A percentile compares a stretch with the other conserved stretches of the same genome.
Evolutionary conservation across 1,139 yeast species (phyloP).

Genomic region (Saccharomyces pastorianus): DNA sequence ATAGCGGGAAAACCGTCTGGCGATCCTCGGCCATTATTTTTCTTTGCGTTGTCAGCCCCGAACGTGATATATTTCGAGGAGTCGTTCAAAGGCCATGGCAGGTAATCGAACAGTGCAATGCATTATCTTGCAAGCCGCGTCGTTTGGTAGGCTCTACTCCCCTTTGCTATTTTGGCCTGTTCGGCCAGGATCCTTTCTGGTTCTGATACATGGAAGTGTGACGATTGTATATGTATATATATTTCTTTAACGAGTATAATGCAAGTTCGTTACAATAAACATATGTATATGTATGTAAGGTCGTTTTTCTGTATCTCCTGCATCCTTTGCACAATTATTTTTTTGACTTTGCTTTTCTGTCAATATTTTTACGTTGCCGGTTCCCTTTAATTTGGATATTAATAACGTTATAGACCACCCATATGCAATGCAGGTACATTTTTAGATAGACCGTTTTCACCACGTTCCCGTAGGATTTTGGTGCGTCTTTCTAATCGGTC

Average conservation of each 20-base stretch:
- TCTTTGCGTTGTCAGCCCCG: not conserved
- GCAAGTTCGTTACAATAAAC: not conserved
- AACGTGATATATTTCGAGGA: not conserved
- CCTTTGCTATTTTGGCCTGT: not conserved
- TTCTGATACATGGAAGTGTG: not conserved
- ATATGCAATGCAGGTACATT: conserved; percentile 31
- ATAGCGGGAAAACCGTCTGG: not conserved
- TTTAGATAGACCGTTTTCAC: conserved; percentile 23
- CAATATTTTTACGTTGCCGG: not conserved
- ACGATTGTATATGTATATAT: not conserved
- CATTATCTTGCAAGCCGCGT: not conserved
- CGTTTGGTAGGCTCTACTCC: not conserved
- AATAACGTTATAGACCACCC: conserved; percentile 25
- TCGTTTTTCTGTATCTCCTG: not conserved
- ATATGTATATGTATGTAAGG: not conserved
- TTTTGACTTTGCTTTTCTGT: not conserved
- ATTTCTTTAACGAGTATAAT: not conserved
- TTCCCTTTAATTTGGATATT: not conserved
- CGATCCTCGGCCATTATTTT: not conserved
- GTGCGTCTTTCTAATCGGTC: conserved; percentile 30
- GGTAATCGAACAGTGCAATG: not conserved
- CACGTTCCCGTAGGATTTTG: conserved; percentile 22
- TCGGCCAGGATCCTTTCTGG: not conserved
- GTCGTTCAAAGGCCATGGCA: not conserved
- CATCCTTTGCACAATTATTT: not conserved